Evolutionary conservation across 306 rosid species (phyloP).

Genomic region (Cyamopsis tetragonoloba): DNA sequence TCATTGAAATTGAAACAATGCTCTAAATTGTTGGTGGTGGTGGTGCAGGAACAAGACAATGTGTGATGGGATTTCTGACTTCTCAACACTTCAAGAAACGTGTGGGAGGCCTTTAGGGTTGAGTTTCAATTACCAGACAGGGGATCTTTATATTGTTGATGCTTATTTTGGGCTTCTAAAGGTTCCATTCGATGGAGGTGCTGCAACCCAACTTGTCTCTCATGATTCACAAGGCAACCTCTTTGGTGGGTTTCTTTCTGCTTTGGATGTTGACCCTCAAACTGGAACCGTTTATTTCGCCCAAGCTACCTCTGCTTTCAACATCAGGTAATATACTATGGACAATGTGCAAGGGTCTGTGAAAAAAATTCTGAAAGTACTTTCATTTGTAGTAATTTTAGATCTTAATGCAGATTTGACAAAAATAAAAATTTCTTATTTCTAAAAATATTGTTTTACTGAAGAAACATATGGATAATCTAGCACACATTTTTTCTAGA

Average conservation of each 20-base stretch:
- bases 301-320: slow-evolving; percentile 23
- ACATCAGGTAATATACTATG: slow-evolving; percentile 23
- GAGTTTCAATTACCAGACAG: slow-evolving; percentile 23
- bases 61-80: slow-evolving; percentile 42
- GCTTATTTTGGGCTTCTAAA: slow-evolving; percentile 36
- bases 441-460: too few relatives aligned
- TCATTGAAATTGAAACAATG: too few relatives aligned
- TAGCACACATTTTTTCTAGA: too few relatives aligned
- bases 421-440: too few relatives aligned
- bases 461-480: too few relatives aligned
- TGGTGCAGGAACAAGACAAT: slow-evolving; percentile 21
- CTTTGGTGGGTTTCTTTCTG: slow-evolving; percentile 21
- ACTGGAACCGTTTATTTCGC: slow-evolving; percentile 40
- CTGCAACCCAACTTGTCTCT: slow-evolving; percentile 24
- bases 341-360: too few relatives aligned
- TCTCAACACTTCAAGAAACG: slow-evolving; percentile 20
- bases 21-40: too few relatives aligned
- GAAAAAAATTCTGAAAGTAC: too few relatives aligned
- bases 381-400: too few relatives aligned
- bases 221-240: slow-evolving; percentile 4
- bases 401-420: too few relatives aligned
- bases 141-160: slow-evolving; percentile 36
- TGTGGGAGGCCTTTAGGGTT: slow-evolving; percentile 60
- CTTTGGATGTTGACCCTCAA: slow-evolving; percentile 31
- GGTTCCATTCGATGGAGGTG: slow-evolving; percentile 22